Conservation (phyloP, 1,284 basidiomycete species). For the Meira nashicola region DNA sequence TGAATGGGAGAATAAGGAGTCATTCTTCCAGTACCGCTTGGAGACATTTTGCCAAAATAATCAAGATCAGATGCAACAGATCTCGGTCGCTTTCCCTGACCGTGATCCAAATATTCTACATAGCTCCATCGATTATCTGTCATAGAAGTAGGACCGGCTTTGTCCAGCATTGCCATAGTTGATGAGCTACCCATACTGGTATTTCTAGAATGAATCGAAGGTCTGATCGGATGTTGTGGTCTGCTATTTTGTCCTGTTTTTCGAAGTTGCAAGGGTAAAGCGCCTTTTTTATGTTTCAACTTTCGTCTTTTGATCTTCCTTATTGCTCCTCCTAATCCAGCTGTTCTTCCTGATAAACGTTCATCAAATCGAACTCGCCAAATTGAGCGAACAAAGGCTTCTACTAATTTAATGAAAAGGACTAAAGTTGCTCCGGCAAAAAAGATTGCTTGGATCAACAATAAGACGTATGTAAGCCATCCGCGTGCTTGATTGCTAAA, state of each 20-base stretch:
- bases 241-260: background rate
- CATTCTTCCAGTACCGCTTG: too few relatives aligned
- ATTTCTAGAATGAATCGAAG: background rate
- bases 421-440: slow-evolving; percentile 75
- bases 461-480: slow-evolving; percentile 88
- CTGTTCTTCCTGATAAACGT: slow-evolving; percentile 25
- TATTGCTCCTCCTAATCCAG: slow-evolving; percentile 38
- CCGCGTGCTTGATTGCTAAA: slow-evolving; percentile 54
- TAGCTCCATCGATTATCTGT: background rate
- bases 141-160: slow-evolving; percentile 17
- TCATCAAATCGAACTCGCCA: slow-evolving; percentile 78
- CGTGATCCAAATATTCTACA: too few relatives aligned
- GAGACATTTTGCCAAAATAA: too few relatives aligned
- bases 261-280: slow-evolving; percentile 24
- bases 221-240: background rate
- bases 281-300: slow-evolving; percentile 15
- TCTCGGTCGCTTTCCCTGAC: too few relatives aligned
- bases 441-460: slow-evolving; percentile 78
- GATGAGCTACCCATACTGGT: background rate
- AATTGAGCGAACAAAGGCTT: slow-evolving; percentile 73
- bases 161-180: slow-evolving; percentile 7
- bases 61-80: too few relatives aligned
- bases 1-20: too few relatives aligned
- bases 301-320: slow-evolving; percentile 30
- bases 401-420: slow-evolving; percentile 75